Evolutionary conservation across 2,329 filamentous ascomycete species (phyloP).

Genomic region (Coniochaeta prunicola): DNA sequence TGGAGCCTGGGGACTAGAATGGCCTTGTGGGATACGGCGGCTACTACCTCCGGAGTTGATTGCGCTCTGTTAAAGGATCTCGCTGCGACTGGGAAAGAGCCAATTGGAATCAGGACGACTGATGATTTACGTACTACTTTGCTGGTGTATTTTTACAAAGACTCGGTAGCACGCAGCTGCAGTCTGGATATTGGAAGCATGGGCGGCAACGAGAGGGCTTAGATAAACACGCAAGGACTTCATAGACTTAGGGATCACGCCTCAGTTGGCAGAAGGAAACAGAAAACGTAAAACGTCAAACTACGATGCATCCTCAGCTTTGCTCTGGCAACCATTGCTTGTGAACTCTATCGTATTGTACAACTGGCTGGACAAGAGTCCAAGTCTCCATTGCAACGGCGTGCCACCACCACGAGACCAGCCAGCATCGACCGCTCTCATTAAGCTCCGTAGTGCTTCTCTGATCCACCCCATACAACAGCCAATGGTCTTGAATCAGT

Average conservation of each 20-base stretch:
- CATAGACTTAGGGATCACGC: not conserved
- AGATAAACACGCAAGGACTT: not conserved
- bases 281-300: not conserved
- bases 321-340: not conserved
- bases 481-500: not conserved
- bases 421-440: not conserved
- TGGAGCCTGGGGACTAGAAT: not conserved
- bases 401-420: not conserved
- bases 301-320: not conserved
- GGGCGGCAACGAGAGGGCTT: not conserved
- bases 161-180: not conserved
- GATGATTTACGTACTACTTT: not conserved
- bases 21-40: not conserved
- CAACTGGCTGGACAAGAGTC: constrained; percentile 6
- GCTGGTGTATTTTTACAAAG: not conserved
- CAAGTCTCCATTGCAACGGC: not conserved
- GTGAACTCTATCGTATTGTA: constrained; percentile 9
- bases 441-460: not conserved
- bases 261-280: not conserved
- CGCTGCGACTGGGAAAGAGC: not conserved
- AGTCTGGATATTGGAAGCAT: not conserved
- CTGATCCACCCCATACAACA: not conserved
- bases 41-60: not conserved
- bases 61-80: not conserved
- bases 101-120: not conserved